Evolutionary conservation across 2,329 filamentous ascomycete species (phyloP), one percentile per base, ranked within the genome.

Genomic region (Claviceps capensis): DNA sequence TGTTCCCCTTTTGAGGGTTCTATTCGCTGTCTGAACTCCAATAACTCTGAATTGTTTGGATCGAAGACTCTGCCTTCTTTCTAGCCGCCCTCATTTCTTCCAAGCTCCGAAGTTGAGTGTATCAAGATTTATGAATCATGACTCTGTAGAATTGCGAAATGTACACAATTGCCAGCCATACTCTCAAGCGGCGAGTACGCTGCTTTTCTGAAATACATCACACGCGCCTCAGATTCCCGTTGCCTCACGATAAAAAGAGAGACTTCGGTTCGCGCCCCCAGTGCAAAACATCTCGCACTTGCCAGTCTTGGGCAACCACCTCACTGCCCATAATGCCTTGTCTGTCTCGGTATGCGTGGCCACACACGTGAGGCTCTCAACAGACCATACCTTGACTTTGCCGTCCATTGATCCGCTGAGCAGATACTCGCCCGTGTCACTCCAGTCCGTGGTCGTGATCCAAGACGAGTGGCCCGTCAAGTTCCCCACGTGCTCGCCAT

Each of bases 341-440:
- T 91, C 90, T 5, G 87, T 89, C 71, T 97, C 90, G 53, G 85
- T 90, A 65, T 95, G 88, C 9, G 93, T 98, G 13, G 91, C 89
- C 45, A 98, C 93, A 64, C 93, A 97, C 4, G 77, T 76, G 52
- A 82, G 79, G 37, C 83, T 79, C 61, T 95, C 89, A 54, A 96
- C 79, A 34, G 88, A 91, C 93, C 93, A 98, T 34, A 97, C 86
- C 69, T 95, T 96, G 55, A 86, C 88, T 67, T 95, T 96, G 40
- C 93, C 91, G 63, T 97, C 90, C 66, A 94, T 88, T 1, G 86
- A 82, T 47, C 88, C 88, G 62, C 86, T 94, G 2, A 97, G 75
- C 13, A 98, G 72, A 66, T 87, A 95, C 69, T 97, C 91, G 47
- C 93, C 93, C 4, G 86, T 94, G 62, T 87, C 81, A 65, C 85